Evolutionary conservation across 2,329 filamentous ascomycete genomes (phyloP), one percentile per base, ranked within the genome.

Genomic region (Ascochyta pisi): DNA sequence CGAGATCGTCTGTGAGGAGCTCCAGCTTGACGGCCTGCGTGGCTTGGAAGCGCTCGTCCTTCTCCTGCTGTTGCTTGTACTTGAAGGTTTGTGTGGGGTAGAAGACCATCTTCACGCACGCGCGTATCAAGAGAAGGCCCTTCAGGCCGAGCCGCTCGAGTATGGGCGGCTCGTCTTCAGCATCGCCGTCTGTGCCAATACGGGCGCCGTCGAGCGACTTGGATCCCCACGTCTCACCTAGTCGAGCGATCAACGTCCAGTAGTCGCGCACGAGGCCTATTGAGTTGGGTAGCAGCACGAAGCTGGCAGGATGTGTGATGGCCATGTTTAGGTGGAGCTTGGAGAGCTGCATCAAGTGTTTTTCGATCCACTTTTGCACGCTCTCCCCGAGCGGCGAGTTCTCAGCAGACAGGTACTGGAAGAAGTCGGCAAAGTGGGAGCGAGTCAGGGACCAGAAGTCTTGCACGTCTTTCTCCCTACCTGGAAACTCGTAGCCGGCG

Each of bases 291-390:
- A 99, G 83, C 12, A 91, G 81, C 0, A 89, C 87, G 74, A 97
- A 98, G 50, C 92, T 90, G 3, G 90, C 88, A 1, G 93, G 87
- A 72, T 96, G 92, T 5, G 82, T 79, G 45, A 86, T 86, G 1
- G 91, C 87, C 88, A 98, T 94, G 52, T 92, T 88, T 35, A 96
- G 83, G 72, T 98, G 95, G 3, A 99, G 80, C 76, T 98, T 99
- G 3, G 93, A 88, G 45, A 98, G 88, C 70, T 98, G 93, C 38
- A 97, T 78, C 2, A 96, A 81, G 70, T 97, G 93, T 71, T 92
- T 96, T 62, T 90, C 90, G n/a, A 96, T 79, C 23, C 89, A 71
- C 33, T 83, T 84, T 55, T 85, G 84, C 23, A 86, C 83, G 4
- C 78, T 75, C 4, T 77, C 72, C 6, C 66, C 67, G 34, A 88